A percentile compares a stretch with the other conserved stretches of the same genome.
These are phyloP conservation scores for Hondaea fermentalgiana DNA, from an alignment of 108 stramenopile species.

Conservation along the genomic window DNA sequence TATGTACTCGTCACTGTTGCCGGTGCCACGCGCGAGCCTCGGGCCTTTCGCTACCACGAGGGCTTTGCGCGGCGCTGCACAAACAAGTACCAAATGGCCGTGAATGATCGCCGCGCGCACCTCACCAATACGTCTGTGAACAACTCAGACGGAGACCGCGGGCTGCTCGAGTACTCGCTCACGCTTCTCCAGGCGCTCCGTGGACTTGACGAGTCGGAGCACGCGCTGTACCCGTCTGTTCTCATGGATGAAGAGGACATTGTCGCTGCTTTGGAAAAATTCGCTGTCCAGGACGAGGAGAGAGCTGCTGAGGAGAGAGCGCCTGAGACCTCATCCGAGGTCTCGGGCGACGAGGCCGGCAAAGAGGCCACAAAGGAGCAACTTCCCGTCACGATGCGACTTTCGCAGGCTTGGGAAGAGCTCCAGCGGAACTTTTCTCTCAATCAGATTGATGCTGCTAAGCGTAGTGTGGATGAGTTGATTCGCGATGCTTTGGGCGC, in stretches of 20 bases:
- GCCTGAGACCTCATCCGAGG: too few species aligned
- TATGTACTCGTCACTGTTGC: neutral
- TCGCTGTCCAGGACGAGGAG: neutral
- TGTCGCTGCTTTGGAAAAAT: neutral
- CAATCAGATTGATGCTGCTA: neutral
- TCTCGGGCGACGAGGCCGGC: neutral
- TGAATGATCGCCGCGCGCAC: neutral
- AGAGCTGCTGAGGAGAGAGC: neutral
- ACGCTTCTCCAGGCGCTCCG: neutral
- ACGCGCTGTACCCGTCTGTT: neutral
- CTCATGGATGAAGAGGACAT: neutral
- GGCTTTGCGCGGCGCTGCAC: conserved; percentile 8
- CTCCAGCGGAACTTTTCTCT: neutral
- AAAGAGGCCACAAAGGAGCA: neutral
- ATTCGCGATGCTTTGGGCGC: neutral
- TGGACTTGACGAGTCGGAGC: neutral
- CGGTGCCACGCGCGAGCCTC: neutral
- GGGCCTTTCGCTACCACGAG: neutral
- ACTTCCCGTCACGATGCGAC: neutral
- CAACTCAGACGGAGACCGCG: neutral
- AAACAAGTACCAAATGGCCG: neutral
- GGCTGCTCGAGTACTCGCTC: neutral
- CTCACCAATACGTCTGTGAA: neutral
- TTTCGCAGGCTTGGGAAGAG: neutral
- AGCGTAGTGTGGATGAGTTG: neutral